These are phyloP conservation scores for Botryotinia narcissicola DNA, from an alignment of 2,329 filamentous ascomycete genomes.

Conservation along the genomic window DNA sequence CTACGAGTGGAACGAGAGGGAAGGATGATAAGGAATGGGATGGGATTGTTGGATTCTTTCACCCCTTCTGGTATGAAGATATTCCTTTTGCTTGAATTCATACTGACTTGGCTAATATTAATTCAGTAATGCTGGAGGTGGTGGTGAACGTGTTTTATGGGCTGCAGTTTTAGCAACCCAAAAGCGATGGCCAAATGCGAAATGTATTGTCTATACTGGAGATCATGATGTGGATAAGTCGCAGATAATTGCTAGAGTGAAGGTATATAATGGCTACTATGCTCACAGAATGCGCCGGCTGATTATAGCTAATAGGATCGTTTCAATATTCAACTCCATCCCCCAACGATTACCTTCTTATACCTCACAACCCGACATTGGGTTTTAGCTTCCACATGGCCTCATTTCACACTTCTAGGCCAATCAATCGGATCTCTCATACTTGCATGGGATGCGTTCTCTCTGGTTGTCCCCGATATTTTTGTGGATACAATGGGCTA, in stretches of 20 bases:
- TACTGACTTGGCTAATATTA: conserved; percentile 20
- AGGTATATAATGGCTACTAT: conserved; percentile 47
- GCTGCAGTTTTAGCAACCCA: conserved; percentile 91
- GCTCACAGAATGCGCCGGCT: conserved; percentile 13
- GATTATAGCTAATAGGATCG: conserved; percentile 54
- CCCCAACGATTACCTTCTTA: conserved; percentile 80
- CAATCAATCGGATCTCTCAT: conserved; percentile 87
- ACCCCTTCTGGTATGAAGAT: conserved; percentile 78
- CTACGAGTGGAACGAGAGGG: conserved; percentile 45
- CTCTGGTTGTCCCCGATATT: conserved; percentile 85
- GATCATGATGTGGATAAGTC: conserved; percentile 85
- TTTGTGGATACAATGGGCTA: conserved; percentile 99
- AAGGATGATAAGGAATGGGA: conserved; percentile 63
- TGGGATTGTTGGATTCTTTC: conserved; percentile 92
- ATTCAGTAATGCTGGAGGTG: conserved; percentile 84
- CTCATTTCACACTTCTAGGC: conserved; percentile 88
- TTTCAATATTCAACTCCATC: conserved; percentile 88
- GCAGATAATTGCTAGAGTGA: conserved; percentile 72
- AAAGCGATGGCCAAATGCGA: conserved; percentile 79
- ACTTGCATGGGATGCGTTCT: conserved; percentile 88
- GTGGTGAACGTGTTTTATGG: conserved; percentile 94
- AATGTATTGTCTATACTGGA: conserved; percentile 92
- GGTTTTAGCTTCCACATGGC: conserved; percentile 84
- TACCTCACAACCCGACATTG: conserved; percentile 86
- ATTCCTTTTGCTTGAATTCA: background rate